These are phyloP conservation scores for Candida germanica DNA, from an alignment of 805 yeast genomes.

Conservation along the genomic window DNA sequence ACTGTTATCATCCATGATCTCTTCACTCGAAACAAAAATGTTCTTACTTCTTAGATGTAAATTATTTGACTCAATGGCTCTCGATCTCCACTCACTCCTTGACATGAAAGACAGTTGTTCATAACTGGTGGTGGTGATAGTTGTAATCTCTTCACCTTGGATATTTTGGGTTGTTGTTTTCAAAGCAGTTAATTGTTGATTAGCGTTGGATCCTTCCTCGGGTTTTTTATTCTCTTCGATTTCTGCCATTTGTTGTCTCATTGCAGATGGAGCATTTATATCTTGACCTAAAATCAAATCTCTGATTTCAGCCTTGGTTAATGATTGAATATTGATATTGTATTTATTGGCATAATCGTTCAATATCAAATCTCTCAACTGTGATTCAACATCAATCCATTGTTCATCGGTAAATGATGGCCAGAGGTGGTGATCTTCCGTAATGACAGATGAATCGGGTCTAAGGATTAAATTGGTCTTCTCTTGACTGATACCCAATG, in stretches of 20 bases:
- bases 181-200: conserved; percentile 63
- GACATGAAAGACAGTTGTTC: conserved; percentile 84
- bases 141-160: conserved; percentile 94
- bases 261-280: conserved; percentile 82
- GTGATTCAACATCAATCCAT: conserved; percentile 88
- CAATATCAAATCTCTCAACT: conserved; percentile 82
- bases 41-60: conserved; percentile 69
- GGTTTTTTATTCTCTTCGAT: conserved; percentile 52
- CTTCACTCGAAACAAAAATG: conserved; percentile 69
- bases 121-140: conserved; percentile 86
- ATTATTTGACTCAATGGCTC: conserved; percentile 77
- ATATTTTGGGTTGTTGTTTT: conserved; percentile 84
- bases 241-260: conserved; percentile 81
- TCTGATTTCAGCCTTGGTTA: conserved; percentile 90
- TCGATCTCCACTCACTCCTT: conserved; percentile 83
- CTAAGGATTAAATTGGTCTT: conserved; percentile 69
- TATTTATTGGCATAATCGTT: conserved; percentile 82
- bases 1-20: conserved; percentile 50
- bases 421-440: conserved; percentile 86
- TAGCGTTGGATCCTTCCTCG: conserved; percentile 31
- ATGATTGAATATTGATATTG: conserved; percentile 77
- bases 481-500: conserved; percentile 73
- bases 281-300: conserved; percentile 95
- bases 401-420: conserved; percentile 85
- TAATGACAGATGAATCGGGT: conserved; percentile 67